A percentile compares a stretch with the other conserved stretches of the same genome.
phyloP scores from a whole-genome alignment of 2,329 filamentous ascomycete species.

The Plenodomus tracheiphilus region DNA sequence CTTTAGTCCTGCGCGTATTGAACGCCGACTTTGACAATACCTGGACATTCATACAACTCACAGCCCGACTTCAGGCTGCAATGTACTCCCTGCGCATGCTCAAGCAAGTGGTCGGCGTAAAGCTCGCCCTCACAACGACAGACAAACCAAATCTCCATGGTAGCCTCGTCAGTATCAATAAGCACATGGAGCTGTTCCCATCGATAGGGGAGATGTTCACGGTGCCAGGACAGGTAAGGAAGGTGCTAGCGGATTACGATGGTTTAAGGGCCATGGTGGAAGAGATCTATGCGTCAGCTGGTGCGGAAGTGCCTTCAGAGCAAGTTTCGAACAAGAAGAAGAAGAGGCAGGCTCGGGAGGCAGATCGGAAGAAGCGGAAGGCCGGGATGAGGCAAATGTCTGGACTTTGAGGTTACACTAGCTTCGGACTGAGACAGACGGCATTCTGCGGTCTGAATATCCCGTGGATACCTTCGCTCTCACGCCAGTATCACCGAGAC shows the following conservation, averaged over 20 bases:
- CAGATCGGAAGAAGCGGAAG: slow-evolving; percentile 32
- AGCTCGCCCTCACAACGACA: slow-evolving; percentile 16
- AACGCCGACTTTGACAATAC: slow-evolving; percentile 36
- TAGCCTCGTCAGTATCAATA: slow-evolving; percentile 8
- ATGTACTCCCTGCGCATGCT: slow-evolving; percentile 51
- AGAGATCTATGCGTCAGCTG: slow-evolving; percentile 32
- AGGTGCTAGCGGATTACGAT: slow-evolving; percentile 17
- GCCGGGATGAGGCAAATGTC: slow-evolving; percentile 16
- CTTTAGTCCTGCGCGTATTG: slow-evolving; percentile 23
- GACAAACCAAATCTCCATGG: slow-evolving; percentile 3
- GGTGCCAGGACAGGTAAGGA: slow-evolving; percentile 28
- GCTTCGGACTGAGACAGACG: no score
- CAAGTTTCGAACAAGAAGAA: slow-evolving; percentile 24
- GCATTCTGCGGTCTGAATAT: no score
- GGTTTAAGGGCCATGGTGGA: slow-evolving; percentile 21
- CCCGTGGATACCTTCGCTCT: no score
- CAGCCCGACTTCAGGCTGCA: slow-evolving; percentile 46
- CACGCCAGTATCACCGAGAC: no score
- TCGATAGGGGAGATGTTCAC: slow-evolving; percentile 27
- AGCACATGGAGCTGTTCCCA: slow-evolving; percentile 26
- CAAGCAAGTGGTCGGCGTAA: slow-evolving; percentile 40
- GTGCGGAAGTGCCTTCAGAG: slow-evolving; percentile 22
- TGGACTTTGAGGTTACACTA: not conserved
- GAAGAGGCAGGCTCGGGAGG: slow-evolving; percentile 29
- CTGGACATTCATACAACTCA: slow-evolving; percentile 47